Evolutionary conservation across 306 rosid genomes (phyloP), one percentile per base, ranked within the genome.

Genomic region (Luffa acutangula): DNA sequence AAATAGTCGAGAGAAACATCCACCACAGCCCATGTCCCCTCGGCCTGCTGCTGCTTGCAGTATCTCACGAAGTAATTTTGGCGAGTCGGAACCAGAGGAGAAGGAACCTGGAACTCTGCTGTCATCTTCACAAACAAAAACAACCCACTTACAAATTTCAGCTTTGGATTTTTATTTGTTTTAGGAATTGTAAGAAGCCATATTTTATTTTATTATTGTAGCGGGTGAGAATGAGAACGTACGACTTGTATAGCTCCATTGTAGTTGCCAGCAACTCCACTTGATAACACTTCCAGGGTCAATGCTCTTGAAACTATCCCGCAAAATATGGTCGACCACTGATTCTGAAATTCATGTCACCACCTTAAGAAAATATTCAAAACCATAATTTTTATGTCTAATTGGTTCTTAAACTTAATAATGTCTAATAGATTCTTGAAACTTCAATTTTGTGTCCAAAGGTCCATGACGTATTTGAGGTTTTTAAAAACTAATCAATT

Each of bases 221-320:
- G 9, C 48, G 5, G 7, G 4, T 5, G 33, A 17, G 7, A 48
- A 31, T 25, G 31, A 25, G 31, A 25, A 25, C 75, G 4, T 87
- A 93, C 98, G 89, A 93, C 88, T 83, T 91, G 98, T 72, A 84
- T 43, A 65, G 87, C 89, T 83, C 98, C 98, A 46, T 90, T 85
- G 33, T 88, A 87, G 78, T 84, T 86, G 80, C 90, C 89, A 31
- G 84, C 90, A 12, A 83, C 91, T 81, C 95, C 92, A 53, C 81
- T 85, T 82, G 93, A 90, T 34, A 94, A 82, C 31, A 94, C 86
- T 65, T 92, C 90, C n/a, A 86, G 76, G 45, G 88, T 83, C 87
- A 54, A 73, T 37, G 96, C 97, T 80, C 89, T 92, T 78, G 93
- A 82, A 65, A 94, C 93, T 70, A 94, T 88, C 0, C 87, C 86